phyloP scores from a whole-genome alignment of 1,284 basidiomycete genomes.

The Pseudozyma sp. region DNA sequence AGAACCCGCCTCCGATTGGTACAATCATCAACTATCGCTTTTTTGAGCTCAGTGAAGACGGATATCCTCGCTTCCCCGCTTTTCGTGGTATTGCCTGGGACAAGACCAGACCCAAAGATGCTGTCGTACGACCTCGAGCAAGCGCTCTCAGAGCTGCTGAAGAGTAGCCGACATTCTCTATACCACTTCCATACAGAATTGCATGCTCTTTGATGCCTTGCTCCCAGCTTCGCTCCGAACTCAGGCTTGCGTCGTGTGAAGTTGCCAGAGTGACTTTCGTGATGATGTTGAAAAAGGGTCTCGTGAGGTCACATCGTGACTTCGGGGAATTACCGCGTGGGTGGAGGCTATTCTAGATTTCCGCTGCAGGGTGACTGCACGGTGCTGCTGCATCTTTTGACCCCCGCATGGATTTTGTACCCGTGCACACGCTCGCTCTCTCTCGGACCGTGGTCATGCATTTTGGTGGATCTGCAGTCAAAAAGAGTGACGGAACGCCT shows the following conservation, averaged over 20 bases:
- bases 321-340: too few species aligned
- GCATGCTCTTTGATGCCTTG: too few species aligned
- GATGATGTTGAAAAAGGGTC: too few species aligned
- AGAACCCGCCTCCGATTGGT: conserved; percentile 72
- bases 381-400: neutral
- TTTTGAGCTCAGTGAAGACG: conserved; percentile 75
- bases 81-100: conserved; percentile 73
- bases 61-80: conserved; percentile 74
- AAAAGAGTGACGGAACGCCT: too few species aligned
- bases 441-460: too few species aligned
- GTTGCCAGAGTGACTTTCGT: too few species aligned
- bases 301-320: too few species aligned
- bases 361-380: conserved; percentile 23
- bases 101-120: conserved; percentile 54
- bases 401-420: neutral
- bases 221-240: too few species aligned
- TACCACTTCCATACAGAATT: neutral
- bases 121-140: conserved; percentile 40
- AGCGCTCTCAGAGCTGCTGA: conserved; percentile 17
- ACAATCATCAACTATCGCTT: conserved; percentile 76
- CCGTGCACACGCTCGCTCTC: too few species aligned
- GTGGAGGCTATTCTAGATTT: neutral
- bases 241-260: too few species aligned
- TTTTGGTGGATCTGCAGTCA: conserved; percentile 3
- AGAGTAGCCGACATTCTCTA: neutral